Conservation (phyloP, 2,329 filamentous ascomycete genomes). For the Sclerotinia sclerotiorum region DNA sequence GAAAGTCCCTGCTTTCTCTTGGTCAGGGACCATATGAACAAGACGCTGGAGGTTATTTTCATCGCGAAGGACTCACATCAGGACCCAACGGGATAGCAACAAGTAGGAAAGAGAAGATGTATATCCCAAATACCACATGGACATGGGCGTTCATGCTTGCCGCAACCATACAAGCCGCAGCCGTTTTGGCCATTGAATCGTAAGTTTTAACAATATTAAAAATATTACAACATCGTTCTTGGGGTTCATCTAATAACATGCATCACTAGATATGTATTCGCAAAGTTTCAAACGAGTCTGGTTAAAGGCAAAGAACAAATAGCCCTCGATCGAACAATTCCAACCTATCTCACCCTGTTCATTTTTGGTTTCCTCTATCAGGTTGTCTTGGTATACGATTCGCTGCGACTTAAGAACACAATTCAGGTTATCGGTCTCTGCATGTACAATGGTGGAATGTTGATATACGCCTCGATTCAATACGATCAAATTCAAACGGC, state of each 20-base stretch:
- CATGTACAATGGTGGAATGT: slow-evolving; percentile 84
- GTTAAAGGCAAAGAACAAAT: slow-evolving; percentile 49
- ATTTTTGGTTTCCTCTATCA: slow-evolving; percentile 97
- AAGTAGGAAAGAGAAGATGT: slow-evolving; percentile 53
- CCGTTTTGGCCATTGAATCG: slow-evolving; percentile 84
- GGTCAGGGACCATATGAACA: slow-evolving; percentile 42
- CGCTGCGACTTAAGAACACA: slow-evolving; percentile 90
- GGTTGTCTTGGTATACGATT: slow-evolving; percentile 87
- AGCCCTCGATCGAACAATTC: slow-evolving; percentile 70
- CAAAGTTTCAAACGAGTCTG: slow-evolving; percentile 71
- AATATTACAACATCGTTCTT: slow-evolving; percentile 16
- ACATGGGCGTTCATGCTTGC: slow-evolving; percentile 80
- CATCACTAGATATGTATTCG: slow-evolving; percentile 73
- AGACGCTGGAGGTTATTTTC: slow-evolving; percentile 40
- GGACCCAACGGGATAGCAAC: slow-evolving; percentile 23
- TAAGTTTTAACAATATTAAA: slow-evolving; percentile 49
- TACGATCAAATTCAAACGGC: slow-evolving; percentile 85
- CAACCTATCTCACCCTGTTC: slow-evolving; percentile 92
- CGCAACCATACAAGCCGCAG: slow-evolving; percentile 71
- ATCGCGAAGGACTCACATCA: slow-evolving; percentile 38
- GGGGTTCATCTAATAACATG: slow-evolving; percentile 20
- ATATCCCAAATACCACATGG: slow-evolving; percentile 77
- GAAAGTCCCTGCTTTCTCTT: slow-evolving; percentile 48
- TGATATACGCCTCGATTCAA: slow-evolving; percentile 92
- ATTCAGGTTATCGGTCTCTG: slow-evolving; percentile 97